Evolutionary conservation across 2,329 filamentous ascomycete genomes (phyloP), one percentile per base, ranked within the genome.

Genomic region (Arthroderma sp.): DNA sequence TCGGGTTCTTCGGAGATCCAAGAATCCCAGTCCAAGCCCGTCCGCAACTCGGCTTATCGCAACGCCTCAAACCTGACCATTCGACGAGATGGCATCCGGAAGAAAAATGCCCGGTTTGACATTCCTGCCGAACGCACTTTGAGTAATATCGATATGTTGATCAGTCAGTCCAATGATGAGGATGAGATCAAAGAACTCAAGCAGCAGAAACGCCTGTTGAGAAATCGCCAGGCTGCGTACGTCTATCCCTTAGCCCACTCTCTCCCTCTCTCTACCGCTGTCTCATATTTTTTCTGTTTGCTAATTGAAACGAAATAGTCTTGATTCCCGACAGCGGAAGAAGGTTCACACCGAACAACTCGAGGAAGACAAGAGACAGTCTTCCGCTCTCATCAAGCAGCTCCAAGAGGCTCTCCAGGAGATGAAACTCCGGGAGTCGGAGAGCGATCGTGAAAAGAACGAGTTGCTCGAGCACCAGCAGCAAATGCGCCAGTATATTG

Each of bases 31-130:
- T 68, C 69, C 59, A 59, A 75, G 68, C 63, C 73, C 58, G 58
- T 78, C 36, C 31, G 41, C 10, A 36, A 44, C n/a, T 32, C 38
- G 9, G 71, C 75, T 82, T 64, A 77, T 79, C 59, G 83, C 76
- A 55, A 63, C 44, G 83, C 84, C 68, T 86, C 87, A 50, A 82
- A 88, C 45, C 71, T 85, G 63, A 74, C 78, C 50, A 68, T 77
- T 43, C 77, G 85, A 54, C 80, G 86, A 46, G 87, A 93, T 55
- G 86, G 91, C 50, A 93, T 96, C 65, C 79, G 91, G 58, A 98
- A 98, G 80, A 96, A 96, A 82, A 98, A 96, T 60, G 87, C 88
- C 53, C 83, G 89, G 54, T 95, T 96, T 66, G 89, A 96, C 59
- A 98, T 98, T 54, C 91, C 91, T 6, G 80, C 85, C 38, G 91